Evolutionary conservation across 139 green algal genomes (phyloP), one percentile per base, ranked within the genome.

Genomic region (Pycnococcus provasolii): DNA sequence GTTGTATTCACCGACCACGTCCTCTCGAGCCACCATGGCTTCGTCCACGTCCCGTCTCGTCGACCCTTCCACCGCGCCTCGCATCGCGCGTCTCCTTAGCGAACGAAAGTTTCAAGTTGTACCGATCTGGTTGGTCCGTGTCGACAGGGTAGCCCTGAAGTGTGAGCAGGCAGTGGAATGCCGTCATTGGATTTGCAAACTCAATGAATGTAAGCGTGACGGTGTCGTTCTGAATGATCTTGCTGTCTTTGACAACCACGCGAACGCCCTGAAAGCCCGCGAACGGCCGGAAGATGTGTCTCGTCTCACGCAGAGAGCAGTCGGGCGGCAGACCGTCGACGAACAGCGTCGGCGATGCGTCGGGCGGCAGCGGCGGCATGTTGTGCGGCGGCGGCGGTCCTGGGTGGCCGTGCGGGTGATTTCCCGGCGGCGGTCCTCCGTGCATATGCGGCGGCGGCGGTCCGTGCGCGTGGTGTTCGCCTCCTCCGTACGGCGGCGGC

Each of bases 201-300:
- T 68, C 62, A 11, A 37, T 13, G 62, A 68, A 68, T 26, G 13
- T 64, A 67, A 79, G 70, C 41, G 75, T 69, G 7, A 52, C 61
- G 3, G 70, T 67, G 9, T 78, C 80, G 2, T 58, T 58, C 15
- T 60, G 54, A 2, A 66, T 48, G 57, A 73, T 70, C 4, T 55
- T 73, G 47, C 65, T 51, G n/a, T 83, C 73, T 71, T 81, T 86
- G 55, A 64, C 57, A 51, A 86, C 74, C 39, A 86, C 45, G 1
- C 80, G 66, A 53, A 84, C 53, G 42, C 43, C 55, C 80, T 84
- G 77, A 66, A 78, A 90, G 40, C 84, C 84, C 39, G 75, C 70
- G 42, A 82, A 84, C 40, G 74, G 76, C 1, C 84, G 68, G 73
- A 90, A 88, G 68, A 90, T 86, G 75, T 90, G 84, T 1, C 71